Evolutionary conservation across 306 rosid genomes (phyloP), one percentile per base, ranked within the genome.

Genomic region (Fragaria nilgerrensis): DNA sequence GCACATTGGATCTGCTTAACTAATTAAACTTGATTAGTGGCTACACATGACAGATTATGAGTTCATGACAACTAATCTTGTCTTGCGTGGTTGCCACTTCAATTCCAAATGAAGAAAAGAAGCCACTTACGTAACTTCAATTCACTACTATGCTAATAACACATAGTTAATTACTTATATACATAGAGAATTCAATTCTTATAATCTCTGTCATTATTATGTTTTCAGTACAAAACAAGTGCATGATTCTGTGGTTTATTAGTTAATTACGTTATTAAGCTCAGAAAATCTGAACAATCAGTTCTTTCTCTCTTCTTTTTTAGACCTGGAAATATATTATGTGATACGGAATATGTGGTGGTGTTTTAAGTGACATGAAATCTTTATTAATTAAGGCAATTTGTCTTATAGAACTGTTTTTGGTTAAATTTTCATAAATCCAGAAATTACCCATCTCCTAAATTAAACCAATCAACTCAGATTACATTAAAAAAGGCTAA

Each of bases 121-220:
- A 73, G 67, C 16, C 77, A 39, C 66, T 15, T 7, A 55, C 77
- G 77, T 13, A 52, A 72, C 48, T 68, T 73, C 67, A 34, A 20
- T 12, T 34, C 11, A 22, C 13, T 17, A 49, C 66, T 19, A 72
- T 37, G 23, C n/a, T 61, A 11, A 5, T 25, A 23, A 22, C 19
- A 25, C 65, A 23, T 0, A 55, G 37, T 36, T 36, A n/a, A n/a
- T n/a, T n/a, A n/a, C n/a, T n/a, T n/a, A n/a, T n/a, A n/a, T n/a
- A n/a, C n/a, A n/a, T n/a, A n/a, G n/a, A 41, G 10, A 41, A 41
- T 7, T 41, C 44, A 41, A 41, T 7, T 41, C 44, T 41, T 37
- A 66, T 37, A 66, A 66, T 4, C 7, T 39, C 12, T 37, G 10
- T 32, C 20, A 29, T 63, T 64, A 53, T 53, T 19, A 25, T 64